Base-by-base conservation (phyloP, 345 rosid species). In the Aegle marmelos region DNA sequence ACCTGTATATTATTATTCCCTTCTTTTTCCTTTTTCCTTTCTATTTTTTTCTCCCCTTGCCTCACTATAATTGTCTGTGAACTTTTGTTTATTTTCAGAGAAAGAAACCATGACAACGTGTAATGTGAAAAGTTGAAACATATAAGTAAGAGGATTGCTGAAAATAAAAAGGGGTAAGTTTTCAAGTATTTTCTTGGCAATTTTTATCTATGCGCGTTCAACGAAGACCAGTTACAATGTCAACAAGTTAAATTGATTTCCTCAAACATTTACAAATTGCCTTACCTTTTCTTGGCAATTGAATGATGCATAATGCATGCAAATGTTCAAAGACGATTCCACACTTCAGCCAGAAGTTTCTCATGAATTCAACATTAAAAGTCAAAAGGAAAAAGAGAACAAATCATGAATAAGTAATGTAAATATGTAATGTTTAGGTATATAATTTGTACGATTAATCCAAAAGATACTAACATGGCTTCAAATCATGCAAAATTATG, bases 281-380 rank as follows among this genome's bases (percentile, higher is more conserved):
- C 50, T 36, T 16, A 50, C 45, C 34, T 70, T 59, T 83, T 79
- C 78, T 56, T 36, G 54, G 73, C 14, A 78, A 80, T 75, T 13
- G 33, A 30, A 14, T 36, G 24, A 9, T 41, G 8, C 2, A 30
- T 75, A 5, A 24, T 31, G 30, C 21, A 50, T 30, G n/a, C 11
- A 41, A 17, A 39, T n/a, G 68, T 74, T 61, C 56, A 7, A 27
- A 39, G 68, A 60, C 7, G 28, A 45, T 50, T 27, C n/a, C 68
- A 25, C 25, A 25, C 25, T 37, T 73, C 56, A 21, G 45, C 9
- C 11, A 45, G 50, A 39, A 37, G 6, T 59, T 72, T 70, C 59
- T 21, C 21, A 2, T 11, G 11, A 71, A 53, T 48, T 54, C 36
- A 70, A 22, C 21, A n/a, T 27, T 53, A 17, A 54, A 71, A 24